Base-by-base conservation (phyloP, 2,329 filamentous ascomycete species). In the Cryphonectria parasitica region DNA sequence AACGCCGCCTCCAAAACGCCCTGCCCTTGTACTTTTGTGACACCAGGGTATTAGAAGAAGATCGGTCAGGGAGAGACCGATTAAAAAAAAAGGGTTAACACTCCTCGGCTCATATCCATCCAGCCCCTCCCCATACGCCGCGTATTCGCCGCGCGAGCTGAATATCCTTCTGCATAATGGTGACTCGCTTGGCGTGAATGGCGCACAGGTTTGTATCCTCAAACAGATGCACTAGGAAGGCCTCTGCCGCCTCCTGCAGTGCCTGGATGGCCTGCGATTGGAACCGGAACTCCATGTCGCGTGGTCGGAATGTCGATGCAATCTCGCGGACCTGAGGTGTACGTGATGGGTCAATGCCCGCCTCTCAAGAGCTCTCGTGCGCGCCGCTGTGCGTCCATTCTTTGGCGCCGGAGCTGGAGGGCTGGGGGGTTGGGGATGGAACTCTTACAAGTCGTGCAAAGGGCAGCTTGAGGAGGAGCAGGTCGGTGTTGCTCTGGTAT, bases 131-230 rank as follows among this genome's bases (percentile, higher is more conserved):
- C 92, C 92, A 95, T 62, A 90, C 87, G 17, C 92, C 92, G 66
- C 92, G 86, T 82, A 95, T 94, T 75, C 92, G 84, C 77, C 92
- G 85, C 28, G 95, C 95, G 72, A 98, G 88, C 83, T 98, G 95
- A 77, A 99, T 97, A 82, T 98, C 96, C 84, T 97, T 97, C 82
- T 96, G 94, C 93, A 97, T 95, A 77, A 98, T 97, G 54, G 95
- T 98, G 67, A 98, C 94, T 79, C 95, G 88, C 85, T 97, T 98
- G 73, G 95, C 96, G 82, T 98, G 95, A 76, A 98, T 95, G 73
- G 95, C 96, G 83, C 95, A 98, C 58, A 98, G 88, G 83, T 98
- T 98, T 74, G 93, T 93, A 82, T 97, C 94, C 80, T 98, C 95
- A 78, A 98, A 98, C n/a, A 98, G 85, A 79, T 97, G 95, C 71